Percentiles rank a stretch among this genome's conserved stretches.
These are phyloP conservation scores for Taphrina flavorubra DNA, from an alignment of 1,139 yeast genomes.

Conservation along the genomic window DNA sequence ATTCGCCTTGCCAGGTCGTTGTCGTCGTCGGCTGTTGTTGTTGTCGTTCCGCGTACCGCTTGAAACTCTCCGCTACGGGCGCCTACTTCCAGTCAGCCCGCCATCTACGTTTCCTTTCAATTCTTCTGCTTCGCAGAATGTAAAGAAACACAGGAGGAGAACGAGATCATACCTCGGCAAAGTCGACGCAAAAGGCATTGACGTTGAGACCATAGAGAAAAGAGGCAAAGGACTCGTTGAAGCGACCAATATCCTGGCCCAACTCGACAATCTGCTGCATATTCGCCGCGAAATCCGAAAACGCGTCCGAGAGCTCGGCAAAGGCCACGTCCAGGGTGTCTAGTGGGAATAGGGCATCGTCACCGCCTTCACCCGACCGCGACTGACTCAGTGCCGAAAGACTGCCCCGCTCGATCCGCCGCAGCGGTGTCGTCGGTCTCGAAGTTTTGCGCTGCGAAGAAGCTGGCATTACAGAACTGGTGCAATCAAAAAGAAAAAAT, in stretches of 20 bases:
- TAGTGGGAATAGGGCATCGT: slow-evolving; percentile 45
- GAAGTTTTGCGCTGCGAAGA: slow-evolving; percentile 38
- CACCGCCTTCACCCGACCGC: slow-evolving; percentile 40
- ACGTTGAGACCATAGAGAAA: slow-evolving; percentile 68
- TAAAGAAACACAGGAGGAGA: neutral
- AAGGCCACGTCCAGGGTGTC: slow-evolving; percentile 49
- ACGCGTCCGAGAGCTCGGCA: slow-evolving; percentile 59
- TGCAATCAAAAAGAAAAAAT: too few species aligned
- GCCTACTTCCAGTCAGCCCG: slow-evolving; percentile 28
- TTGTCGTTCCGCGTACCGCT: slow-evolving; percentile 36
- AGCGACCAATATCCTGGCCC: slow-evolving; percentile 60
- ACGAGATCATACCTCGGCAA: slow-evolving; percentile 52
- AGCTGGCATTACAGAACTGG: slow-evolving; percentile 3
- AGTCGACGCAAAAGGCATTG: slow-evolving; percentile 74
- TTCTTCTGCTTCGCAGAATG: too few species aligned
- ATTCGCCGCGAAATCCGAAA: slow-evolving; percentile 62
- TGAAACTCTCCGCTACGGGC: slow-evolving; percentile 42
- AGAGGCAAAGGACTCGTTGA: slow-evolving; percentile 69
- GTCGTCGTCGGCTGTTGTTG: too few species aligned
- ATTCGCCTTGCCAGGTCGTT: slow-evolving; percentile 27
- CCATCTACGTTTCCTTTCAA: neutral
- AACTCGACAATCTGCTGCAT: slow-evolving; percentile 58
- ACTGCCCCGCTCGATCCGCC: slow-evolving; percentile 48
- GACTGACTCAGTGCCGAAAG: slow-evolving; percentile 46
- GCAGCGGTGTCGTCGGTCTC: slow-evolving; percentile 49